Percentiles rank a stretch among this genome's conserved stretches.
Evolutionary conservation across 768 basidiomycete genomes (phyloP).

Genomic region (Cyclocybe aegerita): DNA sequence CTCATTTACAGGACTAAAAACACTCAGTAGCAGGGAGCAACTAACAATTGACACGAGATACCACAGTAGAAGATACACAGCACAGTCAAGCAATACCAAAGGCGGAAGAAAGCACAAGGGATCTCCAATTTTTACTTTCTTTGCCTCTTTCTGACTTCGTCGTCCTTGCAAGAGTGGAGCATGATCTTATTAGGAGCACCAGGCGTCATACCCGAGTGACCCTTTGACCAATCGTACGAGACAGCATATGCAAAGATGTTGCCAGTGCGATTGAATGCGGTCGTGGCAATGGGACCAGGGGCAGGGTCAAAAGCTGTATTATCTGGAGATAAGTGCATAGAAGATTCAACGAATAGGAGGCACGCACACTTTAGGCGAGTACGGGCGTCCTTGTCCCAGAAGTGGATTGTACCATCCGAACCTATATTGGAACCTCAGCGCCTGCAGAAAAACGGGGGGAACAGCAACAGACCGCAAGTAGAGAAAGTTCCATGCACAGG

Average conservation of each 20-base stretch:
- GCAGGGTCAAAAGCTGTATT: conserved; percentile 66
- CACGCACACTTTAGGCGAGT: conserved; percentile 84
- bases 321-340: neutral
- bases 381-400: conserved; percentile 93
- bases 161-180: conserved; percentile 84
- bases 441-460: neutral
- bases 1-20: no score
- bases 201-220: conserved; percentile 80
- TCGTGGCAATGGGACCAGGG: conserved; percentile 76
- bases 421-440: conserved; percentile 37
- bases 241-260: conserved; percentile 90
- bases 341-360: neutral
- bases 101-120: neutral
- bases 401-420: conserved; percentile 85
- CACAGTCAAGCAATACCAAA: conserved; percentile 5
- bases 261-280: conserved; percentile 85
- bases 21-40: no score
- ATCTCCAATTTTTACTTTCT: neutral
- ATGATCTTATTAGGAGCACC: conserved; percentile 76
- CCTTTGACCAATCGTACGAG: conserved; percentile 94
- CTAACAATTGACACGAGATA: neutral
- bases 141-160: conserved; percentile 72
- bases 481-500: conserved; percentile 83
- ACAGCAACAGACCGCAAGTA: conserved; percentile 57
- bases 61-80: conserved; percentile 3